These are phyloP conservation scores for Fusarium sambucinum DNA, from an alignment of 2,329 filamentous ascomycete genomes.

Conservation along the genomic window DNA sequence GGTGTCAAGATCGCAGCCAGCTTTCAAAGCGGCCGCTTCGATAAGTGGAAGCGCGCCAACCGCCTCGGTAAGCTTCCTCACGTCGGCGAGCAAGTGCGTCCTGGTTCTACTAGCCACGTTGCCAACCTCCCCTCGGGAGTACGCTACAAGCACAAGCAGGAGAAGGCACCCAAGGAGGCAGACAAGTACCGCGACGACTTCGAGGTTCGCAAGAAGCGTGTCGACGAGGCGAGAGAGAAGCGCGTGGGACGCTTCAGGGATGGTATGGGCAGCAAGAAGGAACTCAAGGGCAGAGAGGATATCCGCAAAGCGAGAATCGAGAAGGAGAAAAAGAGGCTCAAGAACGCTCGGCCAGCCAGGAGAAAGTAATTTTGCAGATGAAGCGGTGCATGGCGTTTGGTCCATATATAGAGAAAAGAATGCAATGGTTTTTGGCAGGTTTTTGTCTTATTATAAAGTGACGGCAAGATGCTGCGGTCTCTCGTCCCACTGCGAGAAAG, in stretches of 20 bases:
- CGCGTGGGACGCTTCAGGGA: slow-evolving; percentile 79
- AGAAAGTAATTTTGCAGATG: slow-evolving; percentile 57
- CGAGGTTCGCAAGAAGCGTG: slow-evolving; percentile 88
- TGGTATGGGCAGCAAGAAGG: slow-evolving; percentile 77
- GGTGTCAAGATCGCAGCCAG: slow-evolving; percentile 95
- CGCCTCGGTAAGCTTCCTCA: slow-evolving; percentile 82
- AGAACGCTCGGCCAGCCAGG: slow-evolving; percentile 86
- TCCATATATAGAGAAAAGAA: slow-evolving; percentile 34
- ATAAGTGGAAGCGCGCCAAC: slow-evolving; percentile 90
- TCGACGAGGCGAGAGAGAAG: slow-evolving; percentile 88
- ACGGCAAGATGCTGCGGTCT: not conserved
- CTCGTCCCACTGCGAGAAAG: not conserved
- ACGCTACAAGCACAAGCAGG: slow-evolving; percentile 86
- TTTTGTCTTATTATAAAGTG: not conserved
- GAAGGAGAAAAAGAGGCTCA: slow-evolving; percentile 81
- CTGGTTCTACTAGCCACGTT: slow-evolving; percentile 41
- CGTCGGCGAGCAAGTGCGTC: slow-evolving; percentile 82
- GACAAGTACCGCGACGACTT: slow-evolving; percentile 95
- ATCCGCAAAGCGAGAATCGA: slow-evolving; percentile 85
- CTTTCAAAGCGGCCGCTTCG: slow-evolving; percentile 94
- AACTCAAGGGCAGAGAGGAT: slow-evolving; percentile 85
- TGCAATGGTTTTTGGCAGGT: not conserved
- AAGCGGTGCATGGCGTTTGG: slow-evolving; percentile 33
- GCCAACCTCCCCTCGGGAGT: slow-evolving; percentile 51
- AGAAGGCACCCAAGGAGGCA: slow-evolving; percentile 90